phyloP scores from a whole-genome alignment of 2,329 filamentous ascomycete genomes.

The Incumbomyces delicatus region DNA sequence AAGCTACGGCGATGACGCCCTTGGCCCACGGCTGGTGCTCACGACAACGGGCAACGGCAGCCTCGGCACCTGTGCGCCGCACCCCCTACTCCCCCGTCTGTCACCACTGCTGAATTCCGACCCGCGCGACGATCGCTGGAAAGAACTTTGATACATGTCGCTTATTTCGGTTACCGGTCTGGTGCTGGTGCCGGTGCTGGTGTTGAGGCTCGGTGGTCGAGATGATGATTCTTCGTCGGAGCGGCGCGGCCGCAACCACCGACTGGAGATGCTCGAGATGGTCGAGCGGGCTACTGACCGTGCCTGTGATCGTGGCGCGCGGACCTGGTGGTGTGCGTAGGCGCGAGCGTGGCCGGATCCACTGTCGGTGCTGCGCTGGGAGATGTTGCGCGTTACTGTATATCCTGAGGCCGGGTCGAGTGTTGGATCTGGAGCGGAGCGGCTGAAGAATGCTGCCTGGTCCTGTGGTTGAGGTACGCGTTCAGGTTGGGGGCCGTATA shows the following conservation, averaged over 20 bases:
- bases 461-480: background rate
- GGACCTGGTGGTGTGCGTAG: background rate
- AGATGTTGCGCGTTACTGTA: background rate
- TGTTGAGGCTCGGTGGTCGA: too few relatives aligned
- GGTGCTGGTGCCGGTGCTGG: background rate
- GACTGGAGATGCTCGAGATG: background rate
- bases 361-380: background rate
- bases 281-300: background rate
- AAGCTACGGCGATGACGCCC: too few relatives aligned
- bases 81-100: background rate
- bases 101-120: background rate
- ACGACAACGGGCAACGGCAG: background rate
- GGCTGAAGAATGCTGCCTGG: too few relatives aligned
- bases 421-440: background rate
- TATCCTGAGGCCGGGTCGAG: background rate
- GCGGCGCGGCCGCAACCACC: background rate
- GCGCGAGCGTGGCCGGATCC: background rate
- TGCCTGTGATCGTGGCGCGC: background rate
- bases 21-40: background rate
- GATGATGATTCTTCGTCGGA: too few relatives aligned
- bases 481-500: background rate
- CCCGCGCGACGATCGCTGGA: background rate
- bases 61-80: background rate
- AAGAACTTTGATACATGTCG: background rate
- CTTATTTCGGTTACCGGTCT: background rate